phyloP scores from a whole-genome alignment of 257 asterid genomes.

The Knoxia roxburghii region DNA sequence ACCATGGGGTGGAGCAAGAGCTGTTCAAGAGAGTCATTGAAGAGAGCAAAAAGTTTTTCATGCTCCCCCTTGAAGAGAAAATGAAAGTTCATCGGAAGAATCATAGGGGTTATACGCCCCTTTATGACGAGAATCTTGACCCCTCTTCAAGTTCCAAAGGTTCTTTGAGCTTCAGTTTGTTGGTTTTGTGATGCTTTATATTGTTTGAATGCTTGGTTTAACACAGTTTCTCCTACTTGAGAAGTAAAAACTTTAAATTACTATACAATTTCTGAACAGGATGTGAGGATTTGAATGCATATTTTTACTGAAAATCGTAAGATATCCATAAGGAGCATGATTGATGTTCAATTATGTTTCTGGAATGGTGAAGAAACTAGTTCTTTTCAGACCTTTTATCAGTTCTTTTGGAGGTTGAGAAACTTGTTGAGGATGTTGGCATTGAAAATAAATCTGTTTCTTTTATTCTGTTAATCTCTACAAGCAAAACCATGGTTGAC shows the following conservation, averaged over 20 bases:
- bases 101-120: conserved; percentile 50
- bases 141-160: conserved; percentile 37
- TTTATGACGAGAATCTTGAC: conserved; percentile 49
- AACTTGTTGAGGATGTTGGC: neutral
- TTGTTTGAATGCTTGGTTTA: neutral
- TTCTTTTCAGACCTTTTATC: neutral
- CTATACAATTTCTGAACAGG: neutral
- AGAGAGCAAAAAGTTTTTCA: conserved; percentile 35
- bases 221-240: neutral
- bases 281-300: neutral
- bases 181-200: neutral
- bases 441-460: neutral
- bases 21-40: conserved; percentile 34
- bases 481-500: conserved; percentile 4
- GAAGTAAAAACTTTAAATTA: neutral
- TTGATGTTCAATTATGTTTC: conserved; percentile 1
- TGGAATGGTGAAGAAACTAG: neutral
- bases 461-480: neutral
- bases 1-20: conserved; percentile 49
- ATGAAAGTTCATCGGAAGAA: conserved; percentile 30
- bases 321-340: neutral
- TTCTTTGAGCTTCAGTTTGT: conserved; percentile 2
- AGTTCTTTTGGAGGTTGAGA: neutral
- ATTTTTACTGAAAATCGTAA: neutral
- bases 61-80: conserved; percentile 41